A percentile compares a stretch with the other conserved stretches of the same genome.
Conservation (phyloP, 108 stramenopile species). For the Parmales sp. region DNA sequence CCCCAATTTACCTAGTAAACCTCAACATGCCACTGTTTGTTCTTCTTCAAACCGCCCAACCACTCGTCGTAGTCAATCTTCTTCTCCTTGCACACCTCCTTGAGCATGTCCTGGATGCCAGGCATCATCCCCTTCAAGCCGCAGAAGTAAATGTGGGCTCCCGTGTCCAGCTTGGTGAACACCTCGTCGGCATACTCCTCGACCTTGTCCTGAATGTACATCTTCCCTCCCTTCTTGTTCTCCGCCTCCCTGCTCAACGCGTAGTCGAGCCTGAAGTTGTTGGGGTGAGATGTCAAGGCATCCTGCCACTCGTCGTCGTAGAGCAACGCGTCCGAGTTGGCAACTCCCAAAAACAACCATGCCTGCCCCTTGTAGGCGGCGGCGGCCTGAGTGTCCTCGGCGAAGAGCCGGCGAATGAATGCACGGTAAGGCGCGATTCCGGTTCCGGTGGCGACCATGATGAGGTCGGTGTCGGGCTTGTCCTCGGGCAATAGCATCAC, state of each 20-base stretch:
- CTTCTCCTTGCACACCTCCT: conserved; percentile 73
- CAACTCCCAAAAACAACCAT: conserved; percentile 96
- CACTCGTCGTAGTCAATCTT: conserved; percentile 15
- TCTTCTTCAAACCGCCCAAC: conserved; percentile 44
- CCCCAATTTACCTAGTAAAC: too few species aligned
- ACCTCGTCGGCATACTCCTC: conserved; percentile 84
- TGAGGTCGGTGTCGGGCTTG: conserved; percentile 81
- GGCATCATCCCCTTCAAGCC: conserved; percentile 99
- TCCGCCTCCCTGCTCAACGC: conserved; percentile 85
- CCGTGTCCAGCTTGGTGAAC: conserved; percentile 76
- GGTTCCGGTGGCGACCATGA: conserved; percentile 97
- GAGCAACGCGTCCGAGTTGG: conserved; percentile 87
- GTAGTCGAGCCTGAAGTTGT: conserved; percentile 88
- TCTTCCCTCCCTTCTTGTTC: conserved; percentile 90
- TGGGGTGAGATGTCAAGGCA: conserved; percentile 63
- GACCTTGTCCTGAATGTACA: conserved; percentile 99
- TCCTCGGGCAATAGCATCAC: conserved; percentile 97
- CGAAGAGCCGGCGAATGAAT: conserved; percentile 89
- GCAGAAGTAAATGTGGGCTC: conserved; percentile 97
- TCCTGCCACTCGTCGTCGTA: conserved; percentile 95
- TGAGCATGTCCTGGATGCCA: conserved; percentile 88
- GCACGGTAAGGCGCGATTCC: conserved; percentile 95
- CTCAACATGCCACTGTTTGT: conserved; percentile 62
- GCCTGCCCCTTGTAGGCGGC: conserved; percentile 84
- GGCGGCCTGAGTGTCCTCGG: conserved; percentile 83